Base-by-base conservation (phyloP, 2,329 filamentous ascomycete species). In the Xylaria sp. region DNA sequence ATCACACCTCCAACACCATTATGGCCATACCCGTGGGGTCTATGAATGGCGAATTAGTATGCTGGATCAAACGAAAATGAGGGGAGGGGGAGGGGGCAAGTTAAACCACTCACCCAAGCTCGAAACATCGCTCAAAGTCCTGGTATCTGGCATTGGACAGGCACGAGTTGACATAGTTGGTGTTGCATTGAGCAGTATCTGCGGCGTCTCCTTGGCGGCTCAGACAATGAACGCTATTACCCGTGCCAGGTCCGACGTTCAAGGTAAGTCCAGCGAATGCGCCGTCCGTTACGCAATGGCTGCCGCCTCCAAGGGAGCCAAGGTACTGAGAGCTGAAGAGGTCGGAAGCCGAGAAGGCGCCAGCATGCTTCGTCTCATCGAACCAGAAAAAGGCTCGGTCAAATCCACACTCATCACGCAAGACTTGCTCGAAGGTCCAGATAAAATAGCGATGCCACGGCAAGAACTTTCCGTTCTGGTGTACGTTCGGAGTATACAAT, bases 351-450 rank as follows among this genome's bases (percentile, higher is more conserved):
- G 60, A 54, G 42, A 65, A 67, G 33, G 63, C 56, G 28, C 65
- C 65, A 1, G 65, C 19, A 25, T 67, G 65, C 57, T 67, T 67
- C 35, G 63, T 65, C 60, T 67, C 65, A 42, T 67, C 65, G 17
- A 65, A 67, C 65, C 65, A 67, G 23, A 63, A 58, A 21, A 67
- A 60, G 23, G 65, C 60, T n/a, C 56, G 47, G 49, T 57, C 19
- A n/a, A 65, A 67, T 9, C 54, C 53, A 19, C 65, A 67, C 21
- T 65, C 65, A 17, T 49, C 53, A 21, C 65, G 65, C 63, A 67
- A 15, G 19, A 57, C 65, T 25, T 67, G 63, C 35, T 67, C 65
- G 14, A 67, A 67, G 14, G 33, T 37, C 56, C 57, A 65, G 0
- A 61, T 23, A 9, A 67, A 63, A 19, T 67, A 67, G 17, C 65